Conservation (phyloP, 192 early-diverging fungal genomes). For the Pecoramyces ruminantium region DNA sequence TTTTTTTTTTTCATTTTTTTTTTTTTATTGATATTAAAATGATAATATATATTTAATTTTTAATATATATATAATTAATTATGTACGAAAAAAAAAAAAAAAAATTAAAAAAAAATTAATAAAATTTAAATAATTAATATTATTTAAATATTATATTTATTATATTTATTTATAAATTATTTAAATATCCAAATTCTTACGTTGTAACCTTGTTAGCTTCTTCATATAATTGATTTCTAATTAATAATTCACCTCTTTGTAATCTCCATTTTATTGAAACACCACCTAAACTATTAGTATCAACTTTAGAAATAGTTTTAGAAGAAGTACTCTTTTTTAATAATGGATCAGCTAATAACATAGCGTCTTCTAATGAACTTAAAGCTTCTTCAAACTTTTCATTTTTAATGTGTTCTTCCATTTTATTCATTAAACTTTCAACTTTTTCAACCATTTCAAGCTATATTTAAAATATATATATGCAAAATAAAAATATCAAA, state of each 20-base stretch:
- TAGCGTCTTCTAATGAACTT: not conserved
- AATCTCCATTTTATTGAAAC: conserved; percentile 44
- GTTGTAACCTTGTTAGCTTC: conserved; percentile 42
- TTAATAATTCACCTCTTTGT: conserved; percentile 41
- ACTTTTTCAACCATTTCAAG: not conserved
- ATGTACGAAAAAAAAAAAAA: too few species aligned
- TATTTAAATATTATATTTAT: too few species aligned
- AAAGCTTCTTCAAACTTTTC: not conserved
- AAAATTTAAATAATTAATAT: too few species aligned
- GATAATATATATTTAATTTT: too few species aligned
- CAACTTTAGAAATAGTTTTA: not conserved
- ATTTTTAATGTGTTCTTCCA: not conserved
- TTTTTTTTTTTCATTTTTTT: too few species aligned
- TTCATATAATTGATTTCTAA: conserved; percentile 36
- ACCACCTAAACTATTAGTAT: not conserved
- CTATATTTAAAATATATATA: not conserved
- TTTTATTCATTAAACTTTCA: not conserved
- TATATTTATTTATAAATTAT: too few species aligned
- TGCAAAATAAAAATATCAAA: too few species aligned
- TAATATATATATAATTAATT: too few species aligned
- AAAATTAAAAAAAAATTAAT: too few species aligned
- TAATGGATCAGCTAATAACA: not conserved
- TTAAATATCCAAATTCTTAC: conserved; percentile 22
- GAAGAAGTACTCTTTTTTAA: not conserved
- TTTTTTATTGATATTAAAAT: too few species aligned